phyloP scores from a whole-genome alignment of 2,329 filamentous ascomycete genomes.

The Cryphonectria naterciae region DNA sequence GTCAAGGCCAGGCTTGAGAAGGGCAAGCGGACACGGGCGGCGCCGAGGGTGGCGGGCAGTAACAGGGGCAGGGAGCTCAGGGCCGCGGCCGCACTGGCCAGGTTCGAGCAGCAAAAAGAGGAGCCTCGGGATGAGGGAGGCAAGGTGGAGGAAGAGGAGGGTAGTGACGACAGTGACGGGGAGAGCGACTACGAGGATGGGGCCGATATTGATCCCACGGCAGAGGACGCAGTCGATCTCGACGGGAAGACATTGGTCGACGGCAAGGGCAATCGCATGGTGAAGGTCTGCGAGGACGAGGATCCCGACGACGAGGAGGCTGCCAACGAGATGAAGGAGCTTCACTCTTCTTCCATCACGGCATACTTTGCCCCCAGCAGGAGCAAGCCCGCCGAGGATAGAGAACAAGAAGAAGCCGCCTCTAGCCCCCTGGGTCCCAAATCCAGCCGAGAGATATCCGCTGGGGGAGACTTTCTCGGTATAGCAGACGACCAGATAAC shows the following conservation, averaged over 20 bases:
- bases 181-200: conserved; percentile 54
- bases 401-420: not conserved
- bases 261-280: conserved; percentile 66
- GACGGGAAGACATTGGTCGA: conserved; percentile 69
- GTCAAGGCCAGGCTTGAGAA: conserved; percentile 69
- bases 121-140: conserved; percentile 43
- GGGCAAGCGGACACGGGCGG: conserved; percentile 64
- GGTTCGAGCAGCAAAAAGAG: conserved; percentile 66
- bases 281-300: conserved; percentile 78
- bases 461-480: not conserved
- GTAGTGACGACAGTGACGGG: conserved; percentile 42
- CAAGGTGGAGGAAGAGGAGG: conserved; percentile 35
- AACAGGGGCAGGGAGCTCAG: conserved; percentile 75
- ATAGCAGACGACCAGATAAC: conserved; percentile 21
- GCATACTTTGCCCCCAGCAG: conserved; percentile 18
- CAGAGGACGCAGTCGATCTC: conserved; percentile 63
- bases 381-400: conserved; percentile 12
- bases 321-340: conserved; percentile 68
- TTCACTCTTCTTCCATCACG: conserved; percentile 52
- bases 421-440: not conserved
- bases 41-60: conserved; percentile 75
- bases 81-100: conserved; percentile 75
- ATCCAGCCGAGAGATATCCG: not conserved
- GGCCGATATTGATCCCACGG: conserved; percentile 43
- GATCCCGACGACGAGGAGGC: conserved; percentile 57